These are phyloP conservation scores for Solanum hybrid DNA, from an alignment of 305 asterid genomes.

Conservation along the genomic window DNA sequence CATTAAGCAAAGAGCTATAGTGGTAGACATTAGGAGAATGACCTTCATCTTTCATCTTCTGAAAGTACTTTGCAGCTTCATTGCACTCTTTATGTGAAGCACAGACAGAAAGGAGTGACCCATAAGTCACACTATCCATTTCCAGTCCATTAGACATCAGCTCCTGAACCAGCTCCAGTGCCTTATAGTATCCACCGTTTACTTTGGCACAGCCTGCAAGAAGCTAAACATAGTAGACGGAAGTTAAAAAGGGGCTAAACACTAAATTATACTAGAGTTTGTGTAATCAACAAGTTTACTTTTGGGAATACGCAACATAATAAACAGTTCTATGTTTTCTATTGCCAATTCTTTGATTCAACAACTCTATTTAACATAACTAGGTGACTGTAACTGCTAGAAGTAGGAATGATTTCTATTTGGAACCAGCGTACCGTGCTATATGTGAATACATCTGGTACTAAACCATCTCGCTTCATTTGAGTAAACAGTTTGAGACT, in stretches of 20 bases:
- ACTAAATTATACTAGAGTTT: neutral
- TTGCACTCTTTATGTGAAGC: conserved; percentile 60
- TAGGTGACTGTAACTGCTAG: neutral
- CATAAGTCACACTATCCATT: conserved; percentile 73
- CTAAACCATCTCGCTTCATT: conserved; percentile 77
- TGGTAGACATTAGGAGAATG: conserved; percentile 80
- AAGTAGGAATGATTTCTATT: neutral
- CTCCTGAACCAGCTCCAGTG: conserved; percentile 71
- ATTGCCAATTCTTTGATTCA: neutral
- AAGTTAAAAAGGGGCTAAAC: neutral
- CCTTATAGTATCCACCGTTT: conserved; percentile 64
- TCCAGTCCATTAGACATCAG: conserved; percentile 50
- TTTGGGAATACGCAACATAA: neutral
- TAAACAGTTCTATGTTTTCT: neutral
- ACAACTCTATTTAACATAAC: neutral
- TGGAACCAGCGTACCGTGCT: conserved; percentile 60
- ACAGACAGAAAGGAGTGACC: conserved; percentile 76
- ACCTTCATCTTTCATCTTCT: conserved; percentile 82
- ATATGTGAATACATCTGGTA: conserved; percentile 82
- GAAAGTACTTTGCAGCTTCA: conserved; percentile 74
- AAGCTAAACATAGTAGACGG: conserved; percentile 37
- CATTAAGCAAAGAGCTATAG: conserved; percentile 90
- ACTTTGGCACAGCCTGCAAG: conserved; percentile 76
- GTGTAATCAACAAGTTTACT: neutral
- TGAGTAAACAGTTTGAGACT: conserved; percentile 68